These are phyloP conservation scores for Discostella stelligeroides DNA, from an alignment of 108 stramenopile species.

Conservation along the genomic window DNA sequence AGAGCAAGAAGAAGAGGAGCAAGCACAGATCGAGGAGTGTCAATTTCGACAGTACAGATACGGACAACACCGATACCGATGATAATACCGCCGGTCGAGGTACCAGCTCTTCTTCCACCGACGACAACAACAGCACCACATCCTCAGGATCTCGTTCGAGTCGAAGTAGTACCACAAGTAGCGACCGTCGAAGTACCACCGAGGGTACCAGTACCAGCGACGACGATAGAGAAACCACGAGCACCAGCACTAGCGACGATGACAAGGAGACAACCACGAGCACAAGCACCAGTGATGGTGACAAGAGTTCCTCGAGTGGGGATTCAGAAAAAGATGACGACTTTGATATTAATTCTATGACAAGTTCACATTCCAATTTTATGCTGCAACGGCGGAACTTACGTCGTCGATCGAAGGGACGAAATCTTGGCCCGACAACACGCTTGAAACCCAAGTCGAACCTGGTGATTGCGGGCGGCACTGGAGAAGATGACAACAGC, in stretches of 20 bases:
- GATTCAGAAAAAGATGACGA: constrained; percentile 12
- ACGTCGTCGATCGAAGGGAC: neutral
- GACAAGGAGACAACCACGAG: constrained; percentile 4
- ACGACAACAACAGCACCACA: constrained; percentile 4
- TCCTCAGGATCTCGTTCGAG: neutral
- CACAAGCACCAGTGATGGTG: constrained; percentile 8
- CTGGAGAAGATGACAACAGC: constrained; percentile 26
- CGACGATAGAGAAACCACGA: constrained; percentile 19
- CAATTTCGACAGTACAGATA: constrained; percentile 4
- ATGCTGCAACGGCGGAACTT: neutral
- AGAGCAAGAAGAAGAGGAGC: constrained; percentile 16
- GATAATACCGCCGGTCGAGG: constrained; percentile 11
- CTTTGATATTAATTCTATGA: constrained; percentile 4
- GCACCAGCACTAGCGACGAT: constrained; percentile 20
- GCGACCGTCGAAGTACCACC: constrained; percentile 6
- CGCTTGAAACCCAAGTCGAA: constrained; percentile 14
- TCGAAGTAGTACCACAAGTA: constrained; percentile 1
- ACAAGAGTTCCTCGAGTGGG: neutral
- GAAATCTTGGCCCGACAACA: neutral
- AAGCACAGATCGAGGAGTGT: neutral
- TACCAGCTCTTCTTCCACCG: constrained; percentile 16
- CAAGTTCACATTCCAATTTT: constrained; percentile 8
- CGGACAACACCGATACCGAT: constrained; percentile 17
- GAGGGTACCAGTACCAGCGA: constrained; percentile 18
- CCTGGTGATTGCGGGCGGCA: constrained; percentile 23